Conservation (phyloP, 2,329 filamentous ascomycete species). For the Fusarium sp. region DNA sequence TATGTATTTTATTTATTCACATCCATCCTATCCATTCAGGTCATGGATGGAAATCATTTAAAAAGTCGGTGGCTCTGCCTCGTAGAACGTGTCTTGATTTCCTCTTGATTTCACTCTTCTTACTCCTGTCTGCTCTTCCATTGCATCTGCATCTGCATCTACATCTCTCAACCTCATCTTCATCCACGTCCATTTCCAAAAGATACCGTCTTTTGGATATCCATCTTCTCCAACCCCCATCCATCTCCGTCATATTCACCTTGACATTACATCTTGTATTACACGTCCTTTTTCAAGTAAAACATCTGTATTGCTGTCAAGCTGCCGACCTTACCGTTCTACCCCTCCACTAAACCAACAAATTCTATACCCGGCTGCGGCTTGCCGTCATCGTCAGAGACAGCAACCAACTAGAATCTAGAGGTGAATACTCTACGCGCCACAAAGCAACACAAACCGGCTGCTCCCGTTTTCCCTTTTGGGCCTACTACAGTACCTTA, state of each 20-base stretch:
- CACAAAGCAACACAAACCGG: slow-evolving; percentile 25
- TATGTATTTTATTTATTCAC: slow-evolving; percentile 19
- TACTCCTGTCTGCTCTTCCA: not conserved
- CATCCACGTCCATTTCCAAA: not conserved
- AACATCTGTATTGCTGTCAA: not conserved
- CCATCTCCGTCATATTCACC: not conserved
- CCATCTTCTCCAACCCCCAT: not conserved
- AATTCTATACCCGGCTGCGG: slow-evolving; percentile 18
- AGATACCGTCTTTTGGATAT: not conserved
- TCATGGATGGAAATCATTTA: slow-evolving; percentile 28
- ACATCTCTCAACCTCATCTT: not conserved
- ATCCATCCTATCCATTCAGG: not conserved
- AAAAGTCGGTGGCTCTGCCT: slow-evolving; percentile 41
- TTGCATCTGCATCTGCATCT: slow-evolving; percentile 4
- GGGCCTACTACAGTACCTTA: slow-evolving; percentile 1
- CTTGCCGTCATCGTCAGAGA: slow-evolving; percentile 37
- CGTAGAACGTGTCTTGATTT: not conserved
- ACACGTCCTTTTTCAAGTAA: slow-evolving; percentile 4
- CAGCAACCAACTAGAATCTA: slow-evolving; percentile 26
- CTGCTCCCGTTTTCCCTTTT: slow-evolving; percentile 35
- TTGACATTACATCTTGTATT: not conserved
- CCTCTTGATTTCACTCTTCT: slow-evolving; percentile 10
- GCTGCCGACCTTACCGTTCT: slow-evolving; percentile 33
- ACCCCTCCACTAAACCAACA: slow-evolving; percentile 26
- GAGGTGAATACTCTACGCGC: slow-evolving; percentile 12